Percentiles rank a stretch among this genome's conserved stretches.
These are phyloP conservation scores for Schizothecium vesticola DNA, from an alignment of 495 filamentous ascomycete genomes.

Conservation along the genomic window DNA sequence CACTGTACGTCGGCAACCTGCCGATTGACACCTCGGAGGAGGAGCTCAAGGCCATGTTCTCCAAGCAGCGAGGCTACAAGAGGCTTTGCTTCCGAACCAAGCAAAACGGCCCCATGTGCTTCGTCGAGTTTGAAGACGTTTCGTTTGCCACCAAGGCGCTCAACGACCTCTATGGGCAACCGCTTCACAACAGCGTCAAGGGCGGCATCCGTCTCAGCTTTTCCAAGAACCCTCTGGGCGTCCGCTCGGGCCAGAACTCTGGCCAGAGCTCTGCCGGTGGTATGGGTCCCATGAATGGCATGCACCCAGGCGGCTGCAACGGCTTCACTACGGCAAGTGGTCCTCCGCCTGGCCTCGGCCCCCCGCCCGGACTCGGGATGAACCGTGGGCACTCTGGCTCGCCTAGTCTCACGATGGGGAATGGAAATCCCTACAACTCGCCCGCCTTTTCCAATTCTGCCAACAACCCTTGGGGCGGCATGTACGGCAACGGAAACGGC, in stretches of 20 bases:
- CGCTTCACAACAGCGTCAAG: slow-evolving; percentile 87
- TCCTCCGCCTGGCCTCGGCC: slow-evolving; percentile 66
- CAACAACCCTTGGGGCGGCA: slow-evolving; percentile 24
- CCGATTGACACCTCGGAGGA: slow-evolving; percentile 93
- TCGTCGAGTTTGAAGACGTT: slow-evolving; percentile 96
- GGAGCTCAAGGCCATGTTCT: slow-evolving; percentile 91
- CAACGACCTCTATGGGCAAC: slow-evolving; percentile 84
- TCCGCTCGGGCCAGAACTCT: slow-evolving; percentile 66
- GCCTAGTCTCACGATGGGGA: slow-evolving; percentile 13
- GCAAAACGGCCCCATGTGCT: slow-evolving; percentile 97
- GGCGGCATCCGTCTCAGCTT: slow-evolving; percentile 97
- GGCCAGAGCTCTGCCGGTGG: slow-evolving; percentile 39
- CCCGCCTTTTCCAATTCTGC: slow-evolving; percentile 15
- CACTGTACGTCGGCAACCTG: slow-evolving; percentile 93
- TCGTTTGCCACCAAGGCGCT: slow-evolving; percentile 89
- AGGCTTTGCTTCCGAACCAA: slow-evolving; percentile 96
- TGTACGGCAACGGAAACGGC: slow-evolving; percentile 18
- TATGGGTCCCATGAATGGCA: slow-evolving; percentile 48
- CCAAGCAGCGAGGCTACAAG: slow-evolving; percentile 92
- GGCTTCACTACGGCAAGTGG: slow-evolving; percentile 68
- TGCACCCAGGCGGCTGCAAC: slow-evolving; percentile 33
- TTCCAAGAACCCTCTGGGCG: slow-evolving; percentile 95
- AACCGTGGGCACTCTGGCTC: slow-evolving; percentile 31
- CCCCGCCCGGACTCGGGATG: slow-evolving; percentile 60
- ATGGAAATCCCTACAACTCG: slow-evolving; percentile 15